Evolutionary conservation across 345 rosid species (phyloP).

Genomic region (Euphorbia tirucalli): DNA sequence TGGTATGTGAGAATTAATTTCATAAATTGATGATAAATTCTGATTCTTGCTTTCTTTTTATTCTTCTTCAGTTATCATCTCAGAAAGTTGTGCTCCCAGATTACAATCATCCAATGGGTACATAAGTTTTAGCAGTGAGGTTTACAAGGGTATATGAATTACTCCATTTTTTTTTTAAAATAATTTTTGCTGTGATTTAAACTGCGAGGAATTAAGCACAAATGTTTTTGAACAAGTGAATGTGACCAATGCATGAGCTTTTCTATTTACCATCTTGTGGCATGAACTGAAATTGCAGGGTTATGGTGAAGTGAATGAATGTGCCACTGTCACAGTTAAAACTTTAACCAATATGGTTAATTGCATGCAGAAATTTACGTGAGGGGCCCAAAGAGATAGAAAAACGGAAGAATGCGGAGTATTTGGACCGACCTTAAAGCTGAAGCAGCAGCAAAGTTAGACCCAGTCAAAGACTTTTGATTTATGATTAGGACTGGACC

Average conservation of each 20-base stretch:
- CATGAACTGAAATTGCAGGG: background rate
- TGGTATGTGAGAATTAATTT: background rate
- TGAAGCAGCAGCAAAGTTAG: conserved; percentile 18
- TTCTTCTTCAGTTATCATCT: too few species aligned
- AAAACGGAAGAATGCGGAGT: background rate
- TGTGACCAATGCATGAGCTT: background rate
- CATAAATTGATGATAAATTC: too few species aligned
- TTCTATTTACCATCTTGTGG: background rate
- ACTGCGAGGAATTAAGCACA: too few species aligned
- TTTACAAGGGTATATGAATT: too few species aligned
- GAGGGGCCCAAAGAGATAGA: background rate
- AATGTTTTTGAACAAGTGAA: background rate
- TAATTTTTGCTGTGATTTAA: too few species aligned
- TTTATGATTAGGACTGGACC: conserved; percentile 20
- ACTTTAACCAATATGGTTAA: background rate
- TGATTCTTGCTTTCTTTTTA: too few species aligned
- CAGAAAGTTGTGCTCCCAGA: too few species aligned
- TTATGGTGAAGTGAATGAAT: background rate
- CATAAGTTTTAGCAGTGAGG: too few species aligned
- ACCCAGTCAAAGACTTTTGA: conserved; percentile 9
- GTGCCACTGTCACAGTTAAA: background rate
- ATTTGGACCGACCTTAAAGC: conserved; percentile 14
- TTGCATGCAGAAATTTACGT: background rate
- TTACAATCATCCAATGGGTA: background rate
- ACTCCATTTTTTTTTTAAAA: too few species aligned